Evolutionary conservation across 352 stramenopile genomes (phyloP), one percentile per base, ranked within the genome.

Genomic region (Phytophthora cactorum): DNA sequence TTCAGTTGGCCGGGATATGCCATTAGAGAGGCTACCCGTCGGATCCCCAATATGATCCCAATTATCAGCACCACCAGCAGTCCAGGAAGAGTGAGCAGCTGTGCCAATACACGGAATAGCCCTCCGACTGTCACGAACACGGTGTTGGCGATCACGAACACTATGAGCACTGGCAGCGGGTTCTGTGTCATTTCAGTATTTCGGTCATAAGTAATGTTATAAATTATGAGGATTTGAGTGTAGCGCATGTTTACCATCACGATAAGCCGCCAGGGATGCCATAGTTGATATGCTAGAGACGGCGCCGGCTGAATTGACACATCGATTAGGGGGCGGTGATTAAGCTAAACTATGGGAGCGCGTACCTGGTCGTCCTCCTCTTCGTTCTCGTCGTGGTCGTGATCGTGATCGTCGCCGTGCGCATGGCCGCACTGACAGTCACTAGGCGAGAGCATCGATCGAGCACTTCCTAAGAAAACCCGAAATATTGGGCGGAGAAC

Each of bases 1-100:
- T 75, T 67, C 27, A 96, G 64, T 38, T 96, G 88, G 1, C 88
- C 88, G 0, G 88, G 88, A 51, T 84, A 96, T 36, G 79, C 78
- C 59, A 94, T 74, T 34, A 90, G 68, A 22, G 79, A 83, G 27
- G 82, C 74, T 14, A 93, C 61, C 3, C 77, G 74, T 46, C 83
- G 84, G 15, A 90, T 57, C 2, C n/a, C 68, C 4, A 72, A 54
- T 29, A 86, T 52, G 2, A 82, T 27, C 3, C 57, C 45, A 1
- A 80, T 44, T 6, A 74, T n/a, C 6, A 96, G 65, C 25, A 77
- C n/a, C 9, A 90, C 52, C 6, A 88, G 45, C 5, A 92, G 52
- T 10, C 88, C 88, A 6, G 79, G 75, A 6, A 82, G 41, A 15
- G 86, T 92, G 17, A 91, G 62, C 41, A 86, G 17, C 10, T 71